Conservation (phyloP, 2,329 filamentous ascomycete genomes). For the Nothophoma quercina region DNA sequence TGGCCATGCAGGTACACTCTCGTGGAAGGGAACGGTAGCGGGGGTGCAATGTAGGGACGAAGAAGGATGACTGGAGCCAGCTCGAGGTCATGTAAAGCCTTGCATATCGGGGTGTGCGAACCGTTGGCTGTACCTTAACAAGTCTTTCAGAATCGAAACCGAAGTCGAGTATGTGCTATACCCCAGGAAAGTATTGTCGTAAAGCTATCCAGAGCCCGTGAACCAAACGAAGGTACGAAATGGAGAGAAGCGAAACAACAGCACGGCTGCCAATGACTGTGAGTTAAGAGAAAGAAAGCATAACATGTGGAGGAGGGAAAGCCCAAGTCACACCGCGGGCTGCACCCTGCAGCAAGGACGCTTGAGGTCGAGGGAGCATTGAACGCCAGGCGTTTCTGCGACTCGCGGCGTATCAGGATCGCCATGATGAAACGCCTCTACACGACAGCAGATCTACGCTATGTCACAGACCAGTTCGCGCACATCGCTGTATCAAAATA, state of each 20-base stretch:
- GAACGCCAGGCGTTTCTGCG: constrained; percentile 42
- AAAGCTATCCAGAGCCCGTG: constrained; percentile 32
- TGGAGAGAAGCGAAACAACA: constrained; percentile 47
- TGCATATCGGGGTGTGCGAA: constrained; percentile 37
- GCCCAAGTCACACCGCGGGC: constrained; percentile 41
- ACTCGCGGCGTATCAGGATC: constrained; percentile 43
- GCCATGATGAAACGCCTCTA: constrained; percentile 34
- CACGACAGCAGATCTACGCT: constrained; percentile 18
- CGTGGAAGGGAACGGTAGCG: constrained; percentile 13
- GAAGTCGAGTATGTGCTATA: constrained; percentile 10
- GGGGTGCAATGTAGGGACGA: constrained; percentile 18
- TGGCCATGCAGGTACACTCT: constrained; percentile 13
- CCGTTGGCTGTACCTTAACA: constrained; percentile 30
- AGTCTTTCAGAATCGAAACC: constrained; percentile 22
- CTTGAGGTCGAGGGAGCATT: constrained; percentile 43
- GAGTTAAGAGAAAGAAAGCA: constrained; percentile 34
- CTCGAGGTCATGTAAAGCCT: constrained; percentile 36
- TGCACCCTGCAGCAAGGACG: constrained; percentile 36
- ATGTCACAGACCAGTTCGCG: constrained; percentile 27
- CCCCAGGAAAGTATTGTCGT: constrained; percentile 13
- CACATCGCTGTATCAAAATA: constrained; percentile 22
- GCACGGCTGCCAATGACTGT: constrained; percentile 46
- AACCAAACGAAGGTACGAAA: constrained; percentile 43
- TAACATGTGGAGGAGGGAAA: constrained; percentile 33
- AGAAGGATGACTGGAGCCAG: constrained; percentile 45